Conservation (phyloP, 805 yeast species). For the Ogataea nakhonphanomensis region DNA sequence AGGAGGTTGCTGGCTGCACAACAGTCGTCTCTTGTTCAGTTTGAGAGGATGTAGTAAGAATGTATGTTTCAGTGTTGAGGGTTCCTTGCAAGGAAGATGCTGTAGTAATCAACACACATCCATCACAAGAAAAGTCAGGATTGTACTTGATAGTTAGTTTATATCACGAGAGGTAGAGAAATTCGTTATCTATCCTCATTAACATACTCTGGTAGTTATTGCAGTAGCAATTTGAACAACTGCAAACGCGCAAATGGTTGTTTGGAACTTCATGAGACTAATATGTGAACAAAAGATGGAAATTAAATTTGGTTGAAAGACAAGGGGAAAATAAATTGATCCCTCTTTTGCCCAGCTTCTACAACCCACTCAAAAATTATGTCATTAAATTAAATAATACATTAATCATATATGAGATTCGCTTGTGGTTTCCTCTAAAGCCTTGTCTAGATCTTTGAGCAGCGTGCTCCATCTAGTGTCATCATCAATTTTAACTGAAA, state of each 20-base stretch:
- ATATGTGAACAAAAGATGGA: too few species aligned
- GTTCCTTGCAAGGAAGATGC: conserved; percentile 26
- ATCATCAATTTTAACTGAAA: conserved; percentile 1
- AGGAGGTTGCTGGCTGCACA: conserved; percentile 5
- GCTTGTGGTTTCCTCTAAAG: conserved; percentile 22
- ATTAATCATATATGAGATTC: background rate
- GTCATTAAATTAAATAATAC: background rate
- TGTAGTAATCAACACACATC: conserved; percentile 29
- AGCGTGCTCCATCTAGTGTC: conserved; percentile 20
- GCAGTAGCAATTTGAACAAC: conserved; percentile 3
- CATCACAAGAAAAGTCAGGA: conserved; percentile 26
- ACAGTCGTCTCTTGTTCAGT: conserved; percentile 4
- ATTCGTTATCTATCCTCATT: background rate
- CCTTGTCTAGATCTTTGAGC: conserved; percentile 21
- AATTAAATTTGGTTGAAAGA: background rate
- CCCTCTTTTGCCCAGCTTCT: conserved; percentile 2
- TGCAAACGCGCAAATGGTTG: background rate
- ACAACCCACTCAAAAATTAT: background rate
- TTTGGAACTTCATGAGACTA: conserved; percentile 1
- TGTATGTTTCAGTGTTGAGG: conserved; percentile 17
- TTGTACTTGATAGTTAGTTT: background rate
- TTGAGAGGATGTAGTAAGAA: background rate
- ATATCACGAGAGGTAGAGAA: background rate
- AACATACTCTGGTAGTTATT: conserved; percentile 17
- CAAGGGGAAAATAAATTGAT: background rate